These are phyloP conservation scores for Cyclostephanos invisitatus DNA, from an alignment of 108 stramenopile genomes.

Conservation along the genomic window DNA sequence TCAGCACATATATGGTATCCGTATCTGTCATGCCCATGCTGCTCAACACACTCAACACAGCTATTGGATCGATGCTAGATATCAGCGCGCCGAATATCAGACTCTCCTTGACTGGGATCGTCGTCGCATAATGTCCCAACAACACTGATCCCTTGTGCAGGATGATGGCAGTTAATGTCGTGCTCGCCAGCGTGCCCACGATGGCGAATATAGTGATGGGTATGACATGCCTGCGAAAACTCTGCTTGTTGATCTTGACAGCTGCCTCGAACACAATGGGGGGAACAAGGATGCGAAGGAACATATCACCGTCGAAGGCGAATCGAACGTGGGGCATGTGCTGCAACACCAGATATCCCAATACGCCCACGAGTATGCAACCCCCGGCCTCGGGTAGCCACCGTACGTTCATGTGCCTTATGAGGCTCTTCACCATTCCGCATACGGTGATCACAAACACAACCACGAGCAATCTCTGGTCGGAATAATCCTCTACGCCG, in stretches of 20 bases:
- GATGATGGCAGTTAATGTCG: conserved; percentile 71
- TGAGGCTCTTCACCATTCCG: conserved; percentile 85
- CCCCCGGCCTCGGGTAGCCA: conserved; percentile 91
- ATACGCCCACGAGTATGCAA: conserved; percentile 82
- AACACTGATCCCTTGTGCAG: conserved; percentile 63
- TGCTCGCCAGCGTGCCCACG: conserved; percentile 78
- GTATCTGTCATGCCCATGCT: conserved; percentile 76
- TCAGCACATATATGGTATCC: conserved; percentile 83
- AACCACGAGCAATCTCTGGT: conserved; percentile 71
- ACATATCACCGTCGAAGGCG: conserved; percentile 85
- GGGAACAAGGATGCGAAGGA: conserved; percentile 86
- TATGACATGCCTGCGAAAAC: conserved; percentile 72
- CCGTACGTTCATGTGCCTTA: conserved; percentile 81
- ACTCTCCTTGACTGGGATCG: conserved; percentile 73
- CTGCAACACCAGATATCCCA: conserved; percentile 68
- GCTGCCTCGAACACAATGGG: conserved; percentile 93
- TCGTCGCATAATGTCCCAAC: conserved; percentile 46
- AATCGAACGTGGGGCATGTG: conserved; percentile 78
- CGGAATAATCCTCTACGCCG: conserved; percentile 70
- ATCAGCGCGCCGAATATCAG: conserved; percentile 89
- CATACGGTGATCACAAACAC: conserved; percentile 85
- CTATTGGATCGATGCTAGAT: conserved; percentile 89
- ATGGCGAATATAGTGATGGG: conserved; percentile 83
- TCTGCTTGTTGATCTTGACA: conserved; percentile 78
- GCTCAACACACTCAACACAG: conserved; percentile 74